A percentile compares a stretch with the other conserved stretches of the same genome.
These are phyloP conservation scores for Penicillium paradoxum DNA, from an alignment of 495 filamentous ascomycete genomes.

Conservation along the genomic window DNA sequence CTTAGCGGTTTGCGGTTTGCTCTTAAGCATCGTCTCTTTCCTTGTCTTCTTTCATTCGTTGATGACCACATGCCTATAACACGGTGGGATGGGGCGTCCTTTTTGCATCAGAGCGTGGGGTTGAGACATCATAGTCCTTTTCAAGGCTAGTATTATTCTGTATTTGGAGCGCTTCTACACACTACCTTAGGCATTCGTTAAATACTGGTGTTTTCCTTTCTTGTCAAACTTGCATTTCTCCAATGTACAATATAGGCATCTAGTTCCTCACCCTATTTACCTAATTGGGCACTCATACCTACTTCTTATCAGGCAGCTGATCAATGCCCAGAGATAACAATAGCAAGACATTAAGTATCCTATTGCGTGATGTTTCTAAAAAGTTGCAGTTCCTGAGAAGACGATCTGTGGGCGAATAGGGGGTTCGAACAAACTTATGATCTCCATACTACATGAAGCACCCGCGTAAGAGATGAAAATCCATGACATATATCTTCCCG, in stretches of 20 bases:
- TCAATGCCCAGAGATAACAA: background rate
- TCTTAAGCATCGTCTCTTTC: background rate
- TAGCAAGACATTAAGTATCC: too few relatives aligned
- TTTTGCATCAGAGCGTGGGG: conserved; percentile 18
- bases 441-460: background rate
- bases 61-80: background rate
- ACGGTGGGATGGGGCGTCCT: conserved; percentile 4
- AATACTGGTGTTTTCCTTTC: background rate
- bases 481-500: background rate
- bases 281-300: background rate
- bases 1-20: background rate
- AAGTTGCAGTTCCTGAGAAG: background rate
- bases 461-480: background rate
- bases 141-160: background rate
- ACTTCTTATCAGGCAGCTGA: background rate
- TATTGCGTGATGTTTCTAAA: background rate
- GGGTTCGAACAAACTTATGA: background rate
- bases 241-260: background rate
- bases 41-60: background rate
- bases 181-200: background rate
- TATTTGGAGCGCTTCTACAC: background rate
- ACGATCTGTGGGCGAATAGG: background rate
- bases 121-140: background rate
- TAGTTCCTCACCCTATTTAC: background rate
- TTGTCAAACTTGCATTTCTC: background rate